Base-by-base conservation (phyloP, 257 asterid species). In the Ilex asprella region DNA sequence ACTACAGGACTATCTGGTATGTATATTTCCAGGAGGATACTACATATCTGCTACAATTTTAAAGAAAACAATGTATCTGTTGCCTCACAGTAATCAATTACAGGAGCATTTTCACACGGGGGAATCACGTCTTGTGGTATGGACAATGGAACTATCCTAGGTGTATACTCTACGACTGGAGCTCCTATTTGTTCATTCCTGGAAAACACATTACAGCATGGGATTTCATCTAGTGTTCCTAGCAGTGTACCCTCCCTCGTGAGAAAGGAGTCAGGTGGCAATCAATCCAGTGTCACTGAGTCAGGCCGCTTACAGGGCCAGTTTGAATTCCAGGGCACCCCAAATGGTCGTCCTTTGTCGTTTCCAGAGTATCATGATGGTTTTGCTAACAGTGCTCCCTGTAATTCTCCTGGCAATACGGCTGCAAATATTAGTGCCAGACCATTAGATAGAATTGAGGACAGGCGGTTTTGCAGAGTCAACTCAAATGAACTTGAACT, bases 331-430 rank as follows among this genome's bases (percentile, higher is more conserved):
- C 85, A 74, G 58, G 78, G 91, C 58, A 10, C 72, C 41, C 55
- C 88, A 49, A 86, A 76, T 82, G 72, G 72, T 62, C 93, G 78
- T 67, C 90, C 95, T 69, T 93, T 83, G 72, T 84, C 96, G 21
- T 87, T 84, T 67, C 92, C 95, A 63, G 95, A 92, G 30, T 85
- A 77, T 76, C 84, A 83, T 60, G 90, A 83, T 79, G 82, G 89
- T 60, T 69, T 84, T 66, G 65, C 86, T 69, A 80, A 75, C 78
- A 89, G 89, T 65, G 76, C 54, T 68, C 75, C 86, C 46, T 76
- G 79, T 65, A 87, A 81, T 71, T 85, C 99, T 53, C 86, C 95
- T 15, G 78, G 87, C 57, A 78, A 72, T 69, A 79, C 83, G 54
- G 75, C 90, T 79, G 74, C 87, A 61, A 83, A 69, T 73, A 72